phyloP scores from a whole-genome alignment of 176 grass and related monocot species.

The Cymbopogon citratus region DNA sequence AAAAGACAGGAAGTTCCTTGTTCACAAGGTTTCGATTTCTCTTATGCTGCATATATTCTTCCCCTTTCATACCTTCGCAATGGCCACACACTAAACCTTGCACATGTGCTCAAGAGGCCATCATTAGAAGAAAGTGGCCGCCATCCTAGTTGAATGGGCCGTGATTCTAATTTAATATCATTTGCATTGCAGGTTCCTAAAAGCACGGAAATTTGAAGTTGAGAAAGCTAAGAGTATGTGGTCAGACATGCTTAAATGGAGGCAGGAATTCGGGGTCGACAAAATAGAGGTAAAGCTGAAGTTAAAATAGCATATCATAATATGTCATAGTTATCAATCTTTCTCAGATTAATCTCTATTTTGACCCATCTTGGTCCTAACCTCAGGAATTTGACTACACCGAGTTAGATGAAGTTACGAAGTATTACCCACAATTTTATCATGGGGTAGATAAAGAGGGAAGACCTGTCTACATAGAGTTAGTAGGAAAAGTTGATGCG shows the following conservation, averaged over 20 bases:
- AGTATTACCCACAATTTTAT: slow-evolving; percentile 85
- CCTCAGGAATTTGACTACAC: slow-evolving; percentile 73
- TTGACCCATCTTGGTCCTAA: neutral
- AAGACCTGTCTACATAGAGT: slow-evolving; percentile 84
- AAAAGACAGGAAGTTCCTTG: neutral
- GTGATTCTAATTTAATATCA: slow-evolving; percentile 13
- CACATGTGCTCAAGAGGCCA: neutral
- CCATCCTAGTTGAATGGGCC: neutral
- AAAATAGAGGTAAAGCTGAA: slow-evolving; percentile 56
- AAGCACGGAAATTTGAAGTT: slow-evolving; percentile 76
- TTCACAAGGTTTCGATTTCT: slow-evolving; percentile 14
- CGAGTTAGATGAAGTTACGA: slow-evolving; percentile 62
- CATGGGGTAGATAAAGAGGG: slow-evolving; percentile 95
- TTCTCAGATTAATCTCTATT: slow-evolving; percentile 18
- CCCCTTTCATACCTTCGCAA: neutral
- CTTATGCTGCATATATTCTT: neutral
- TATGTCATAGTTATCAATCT: neutral
- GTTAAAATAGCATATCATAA: slow-evolving; percentile 16
- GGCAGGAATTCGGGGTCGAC: slow-evolving; percentile 72
- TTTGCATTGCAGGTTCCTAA: slow-evolving; percentile 63
- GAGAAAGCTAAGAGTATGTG: slow-evolving; percentile 91
- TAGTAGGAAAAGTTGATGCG: slow-evolving; percentile 76
- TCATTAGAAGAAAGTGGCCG: neutral
- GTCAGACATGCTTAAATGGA: slow-evolving; percentile 93
- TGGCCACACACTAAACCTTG: neutral